Percentiles rank a stretch among this genome's conserved stretches.
These are phyloP conservation scores for Phalaenopsis aphrodite DNA, from an alignment of 106 monocot genomes.

Conservation along the genomic window DNA sequence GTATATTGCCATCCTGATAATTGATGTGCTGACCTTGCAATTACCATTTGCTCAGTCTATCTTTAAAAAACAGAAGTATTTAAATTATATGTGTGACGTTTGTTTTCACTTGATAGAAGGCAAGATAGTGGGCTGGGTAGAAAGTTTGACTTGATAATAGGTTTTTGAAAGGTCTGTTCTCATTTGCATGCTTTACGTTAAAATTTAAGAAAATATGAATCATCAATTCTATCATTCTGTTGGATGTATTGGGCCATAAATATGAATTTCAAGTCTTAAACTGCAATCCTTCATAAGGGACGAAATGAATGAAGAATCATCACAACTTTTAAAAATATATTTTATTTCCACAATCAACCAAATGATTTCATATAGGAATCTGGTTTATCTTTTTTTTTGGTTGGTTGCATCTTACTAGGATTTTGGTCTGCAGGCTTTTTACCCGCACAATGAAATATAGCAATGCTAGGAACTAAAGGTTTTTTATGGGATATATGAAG, in stretches of 20 bases:
- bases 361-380: background rate
- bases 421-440: background rate
- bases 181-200: background rate
- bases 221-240: background rate
- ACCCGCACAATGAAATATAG: background rate
- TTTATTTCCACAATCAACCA: background rate
- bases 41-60: background rate
- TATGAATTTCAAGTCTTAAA: background rate
- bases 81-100: background rate
- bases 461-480: background rate
- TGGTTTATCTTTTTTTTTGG: background rate
- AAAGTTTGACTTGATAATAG: background rate
- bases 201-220: background rate
- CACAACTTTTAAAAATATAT: background rate
- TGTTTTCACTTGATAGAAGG: background rate
- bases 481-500: background rate
- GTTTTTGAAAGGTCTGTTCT: background rate
- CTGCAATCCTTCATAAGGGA: background rate
- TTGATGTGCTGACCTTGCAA: background rate
- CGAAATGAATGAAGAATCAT: background rate
- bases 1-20: background rate
- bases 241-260: background rate
- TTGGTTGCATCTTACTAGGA: background rate
- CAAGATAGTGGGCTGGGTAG: background rate
- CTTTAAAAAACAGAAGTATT: background rate